phyloP scores from a whole-genome alignment of 73 alveolate genomes.

The Paramecium caudatum region DNA sequence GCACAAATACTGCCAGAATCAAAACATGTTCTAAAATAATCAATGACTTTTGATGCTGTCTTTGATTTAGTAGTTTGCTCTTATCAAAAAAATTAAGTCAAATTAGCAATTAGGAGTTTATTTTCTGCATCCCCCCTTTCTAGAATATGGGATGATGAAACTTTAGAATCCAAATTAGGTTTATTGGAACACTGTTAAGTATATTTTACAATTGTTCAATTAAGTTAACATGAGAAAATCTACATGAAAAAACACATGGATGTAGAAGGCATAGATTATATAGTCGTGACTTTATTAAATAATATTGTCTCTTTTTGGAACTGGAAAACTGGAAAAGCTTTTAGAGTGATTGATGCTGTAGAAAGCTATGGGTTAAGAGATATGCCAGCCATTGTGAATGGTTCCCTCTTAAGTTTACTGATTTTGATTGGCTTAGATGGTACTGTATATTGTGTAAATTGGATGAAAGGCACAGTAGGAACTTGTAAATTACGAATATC shows the following conservation, averaged over 20 bases:
- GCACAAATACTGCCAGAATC: slow-evolving; percentile 26
- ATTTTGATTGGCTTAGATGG: slow-evolving; percentile 56
- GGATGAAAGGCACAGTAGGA: background rate
- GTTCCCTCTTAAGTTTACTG: background rate
- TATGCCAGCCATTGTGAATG: background rate
- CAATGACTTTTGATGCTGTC: slow-evolving; percentile 1
- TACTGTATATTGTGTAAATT: slow-evolving; percentile 26
- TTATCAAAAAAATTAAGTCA: background rate
- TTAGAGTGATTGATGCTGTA: slow-evolving; percentile 15
- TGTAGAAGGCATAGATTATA: slow-evolving; percentile 17
- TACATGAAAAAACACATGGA: background rate
- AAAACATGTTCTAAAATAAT: slow-evolving; percentile 41
- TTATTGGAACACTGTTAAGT: slow-evolving; percentile 41
- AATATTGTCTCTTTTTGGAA: slow-evolving; percentile 28
- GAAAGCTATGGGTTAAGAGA: slow-evolving; percentile 48
- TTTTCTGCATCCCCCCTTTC: slow-evolving; percentile 4
- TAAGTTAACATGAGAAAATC: background rate
- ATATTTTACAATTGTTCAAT: background rate
- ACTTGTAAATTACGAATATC: background rate
- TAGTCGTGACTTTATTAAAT: slow-evolving; percentile 35
- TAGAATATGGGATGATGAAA: slow-evolving; percentile 58
- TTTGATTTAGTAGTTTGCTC: slow-evolving; percentile 55
- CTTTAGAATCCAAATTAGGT: background rate
- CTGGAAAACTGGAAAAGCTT: slow-evolving; percentile 44
- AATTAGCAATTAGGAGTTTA: slow-evolving; percentile 15